These are phyloP conservation scores for Russula olivacea DNA, from an alignment of 768 basidiomycete genomes.

Conservation along the genomic window DNA sequence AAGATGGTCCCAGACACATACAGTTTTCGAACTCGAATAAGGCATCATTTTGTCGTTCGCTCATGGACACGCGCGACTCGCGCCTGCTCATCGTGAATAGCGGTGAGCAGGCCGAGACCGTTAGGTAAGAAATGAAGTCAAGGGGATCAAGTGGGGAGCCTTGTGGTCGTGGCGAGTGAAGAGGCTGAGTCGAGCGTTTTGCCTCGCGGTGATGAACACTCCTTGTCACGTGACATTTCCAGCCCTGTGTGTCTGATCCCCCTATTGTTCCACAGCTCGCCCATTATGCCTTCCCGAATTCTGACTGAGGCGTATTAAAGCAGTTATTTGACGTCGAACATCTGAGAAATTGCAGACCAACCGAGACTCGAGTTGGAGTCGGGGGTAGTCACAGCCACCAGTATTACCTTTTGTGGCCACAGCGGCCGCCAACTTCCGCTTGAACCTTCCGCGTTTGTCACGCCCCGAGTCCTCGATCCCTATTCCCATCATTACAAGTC, in stretches of 20 bases:
- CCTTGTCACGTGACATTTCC: conserved; percentile 6
- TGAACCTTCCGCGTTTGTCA: conserved; percentile 1
- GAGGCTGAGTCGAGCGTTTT: not conserved
- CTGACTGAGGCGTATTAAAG: not conserved
- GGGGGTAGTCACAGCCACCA: conserved; percentile 1
- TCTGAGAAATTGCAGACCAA: not conserved
- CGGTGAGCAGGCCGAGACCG: conserved; percentile 22
- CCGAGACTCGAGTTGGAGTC: not conserved
- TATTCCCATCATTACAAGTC: not conserved
- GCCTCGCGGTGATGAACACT: conserved; percentile 19
- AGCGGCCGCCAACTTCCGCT: not conserved
- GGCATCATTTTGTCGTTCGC: conserved; percentile 68
- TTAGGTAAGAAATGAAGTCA: conserved; percentile 6
- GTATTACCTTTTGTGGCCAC: not conserved
- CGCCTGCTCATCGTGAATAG: conserved; percentile 35
- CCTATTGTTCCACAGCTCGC: not conserved
- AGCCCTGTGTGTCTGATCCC: not conserved
- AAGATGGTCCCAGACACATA: conserved; percentile 41
- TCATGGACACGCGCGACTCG: conserved; percentile 45
- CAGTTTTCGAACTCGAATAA: conserved; percentile 81
- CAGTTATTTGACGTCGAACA: not conserved
- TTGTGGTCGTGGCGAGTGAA: conserved; percentile 9
- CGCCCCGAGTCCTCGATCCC: not conserved
- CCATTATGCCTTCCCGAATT: not conserved
- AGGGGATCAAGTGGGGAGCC: not conserved